Evolutionary conservation across 805 yeast species (phyloP), one percentile per base, ranked within the genome.

Genomic region (Wickerhamiella qilinensis): DNA sequence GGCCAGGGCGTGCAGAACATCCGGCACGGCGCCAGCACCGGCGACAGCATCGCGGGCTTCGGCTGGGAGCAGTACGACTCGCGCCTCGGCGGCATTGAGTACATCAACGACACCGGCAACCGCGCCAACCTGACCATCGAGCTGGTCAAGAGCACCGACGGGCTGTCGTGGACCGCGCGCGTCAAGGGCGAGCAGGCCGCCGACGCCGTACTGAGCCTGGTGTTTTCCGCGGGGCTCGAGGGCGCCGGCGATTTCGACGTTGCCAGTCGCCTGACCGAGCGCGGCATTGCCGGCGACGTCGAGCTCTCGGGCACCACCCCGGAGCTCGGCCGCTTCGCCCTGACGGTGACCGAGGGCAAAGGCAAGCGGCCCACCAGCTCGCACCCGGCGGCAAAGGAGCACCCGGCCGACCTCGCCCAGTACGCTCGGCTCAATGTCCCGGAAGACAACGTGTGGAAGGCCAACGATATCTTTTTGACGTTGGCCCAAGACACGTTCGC

Each of bases 61-160:
- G 83, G 86, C 20, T 91, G 96, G 95, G 65, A 71, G n/a, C 62
- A 65, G 28, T 91, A 79, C 55, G 97, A 91, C 53, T 85, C 95
- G 4, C 67, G 97, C 45, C 36, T 58, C 12, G 98, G 98, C 19
- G 98, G 98, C 0, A 63, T 69, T 43, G 88, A 91, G 52, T 62
- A 70, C 1, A 74, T 91, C 21, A 59, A 64, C 28, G 98, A 91
- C 54, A 56, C 60, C 17, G 79, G 70, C 25, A 69, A 74, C 43
- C 72, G 73, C 39, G 57, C 85, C 3, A 69, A 70, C 39, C 50
- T 91, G 30, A 69, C 72, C 0, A 73, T 82, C 4, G 81, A 78
- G 43, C 81, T 85, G 55, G 79, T 79, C 22, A 91, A 91, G 59
- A 68, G 72, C 36, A 77, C 71, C 39, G 81, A 77, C 3, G 72